These are phyloP conservation scores for Akanthomyces muscarius DNA, from an alignment of 2,329 filamentous ascomycete species.

Conservation along the genomic window DNA sequence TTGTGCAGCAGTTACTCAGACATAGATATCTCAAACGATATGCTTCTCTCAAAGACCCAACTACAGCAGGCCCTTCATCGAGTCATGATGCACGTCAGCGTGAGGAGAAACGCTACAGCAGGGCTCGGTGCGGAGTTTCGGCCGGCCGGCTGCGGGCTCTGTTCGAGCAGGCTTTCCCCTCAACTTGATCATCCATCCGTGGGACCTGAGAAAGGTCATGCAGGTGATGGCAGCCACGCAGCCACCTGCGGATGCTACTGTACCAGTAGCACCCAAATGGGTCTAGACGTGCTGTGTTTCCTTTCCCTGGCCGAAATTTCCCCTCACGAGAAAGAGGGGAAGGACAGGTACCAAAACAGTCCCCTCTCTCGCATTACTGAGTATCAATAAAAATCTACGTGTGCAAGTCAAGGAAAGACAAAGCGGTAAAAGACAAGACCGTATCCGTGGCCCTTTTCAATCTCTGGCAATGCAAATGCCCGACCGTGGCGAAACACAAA, in stretches of 20 bases:
- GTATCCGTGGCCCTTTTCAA: too few relatives aligned
- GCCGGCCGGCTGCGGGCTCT: neutral
- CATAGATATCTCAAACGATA: neutral
- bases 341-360: neutral
- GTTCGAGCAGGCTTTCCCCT: neutral
- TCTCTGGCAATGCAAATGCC: too few relatives aligned
- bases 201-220: conserved; percentile 4
- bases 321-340: conserved; percentile 1
- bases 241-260: neutral
- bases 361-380: neutral
- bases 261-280: neutral
- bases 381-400: neutral
- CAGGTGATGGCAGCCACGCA: conserved; percentile 14
- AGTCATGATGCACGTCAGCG: neutral
- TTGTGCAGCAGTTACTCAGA: neutral
- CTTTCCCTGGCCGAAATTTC: neutral
- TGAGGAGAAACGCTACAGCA: neutral
- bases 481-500: neutral
- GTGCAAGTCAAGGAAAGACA: neutral
- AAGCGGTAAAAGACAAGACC: neutral
- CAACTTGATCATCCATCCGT: conserved; percentile 2
- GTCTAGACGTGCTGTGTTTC: neutral
- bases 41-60: neutral
- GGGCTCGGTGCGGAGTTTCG: neutral
- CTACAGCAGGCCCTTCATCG: neutral